phyloP scores from a whole-genome alignment of 345 rosid species.

The Euphorbia tirucalli region DNA sequence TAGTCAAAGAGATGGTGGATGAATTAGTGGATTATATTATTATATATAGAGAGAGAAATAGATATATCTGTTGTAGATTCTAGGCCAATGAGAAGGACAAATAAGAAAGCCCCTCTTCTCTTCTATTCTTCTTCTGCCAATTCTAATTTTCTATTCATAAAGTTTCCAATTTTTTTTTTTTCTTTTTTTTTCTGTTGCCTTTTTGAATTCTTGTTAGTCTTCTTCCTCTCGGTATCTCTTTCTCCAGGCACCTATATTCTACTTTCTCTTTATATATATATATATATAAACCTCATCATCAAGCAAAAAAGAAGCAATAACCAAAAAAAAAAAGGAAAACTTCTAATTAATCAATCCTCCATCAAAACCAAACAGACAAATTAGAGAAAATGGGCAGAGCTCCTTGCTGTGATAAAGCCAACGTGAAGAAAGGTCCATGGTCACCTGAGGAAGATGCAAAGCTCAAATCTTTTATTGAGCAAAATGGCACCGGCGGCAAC shows the following conservation, averaged over 20 bases:
- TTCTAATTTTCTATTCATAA: constrained; percentile 40
- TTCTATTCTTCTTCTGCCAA: constrained; percentile 31
- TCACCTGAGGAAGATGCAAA: constrained; percentile 37
- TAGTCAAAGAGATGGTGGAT: not conserved
- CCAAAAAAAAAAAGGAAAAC: constrained; percentile 13
- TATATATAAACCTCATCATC: constrained; percentile 24
- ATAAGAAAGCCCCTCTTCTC: constrained; percentile 48
- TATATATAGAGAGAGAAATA: not conserved
- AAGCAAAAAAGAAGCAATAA: constrained; percentile 9
- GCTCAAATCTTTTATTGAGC: constrained; percentile 68
- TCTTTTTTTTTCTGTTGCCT: not conserved
- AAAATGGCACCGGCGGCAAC: constrained; percentile 52
- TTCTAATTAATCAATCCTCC: not conserved
- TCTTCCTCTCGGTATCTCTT: constrained; percentile 32
- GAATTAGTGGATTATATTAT: not conserved
- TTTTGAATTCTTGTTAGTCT: constrained; percentile 43
- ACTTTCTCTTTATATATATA: constrained; percentile 22
- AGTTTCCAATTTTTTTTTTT: constrained; percentile 28
- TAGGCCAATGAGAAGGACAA: constrained; percentile 23
- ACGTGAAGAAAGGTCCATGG: constrained; percentile 34
- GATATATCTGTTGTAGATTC: constrained; percentile 21
- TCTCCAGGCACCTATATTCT: constrained; percentile 58
- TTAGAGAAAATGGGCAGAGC: constrained; percentile 26
- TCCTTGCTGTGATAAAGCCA: constrained; percentile 34
- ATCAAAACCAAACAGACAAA: not conserved